Base-by-base conservation (phyloP, 2,329 filamentous ascomycete species). In the Calonectria crousiana region DNA sequence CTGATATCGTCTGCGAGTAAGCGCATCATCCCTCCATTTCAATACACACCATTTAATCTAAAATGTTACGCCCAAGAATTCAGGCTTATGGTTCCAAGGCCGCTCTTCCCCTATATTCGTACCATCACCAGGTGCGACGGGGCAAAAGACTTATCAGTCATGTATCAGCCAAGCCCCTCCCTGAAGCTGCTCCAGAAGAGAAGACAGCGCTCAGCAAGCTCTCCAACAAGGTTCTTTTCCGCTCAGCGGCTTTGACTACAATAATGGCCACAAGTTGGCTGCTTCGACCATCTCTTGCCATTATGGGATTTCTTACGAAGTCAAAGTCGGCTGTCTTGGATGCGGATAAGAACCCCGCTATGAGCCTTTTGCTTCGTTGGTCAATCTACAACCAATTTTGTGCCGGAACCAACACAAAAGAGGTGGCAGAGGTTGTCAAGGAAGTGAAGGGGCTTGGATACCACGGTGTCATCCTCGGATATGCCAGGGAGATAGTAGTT, bases 371-470 rank as follows among this genome's bases (percentile, higher is more conserved):
- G 4, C 78, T 90, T 14, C 84, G 87, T 53, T 81, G 84, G 64
- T 79, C 88, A 4, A 84, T 91, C 20, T 91, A 91, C 77, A 86
- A 90, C 72, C 90, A 91, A 60, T 91, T 91, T 81, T 91, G 89
- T 74, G 89, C 89, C 0, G 89, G 89, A 0, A 86, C 86, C 34
- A 90, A 87, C 67, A 84, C 85, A 51, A 69, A 73, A 1, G 89
- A 90, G 70, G 88, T 90, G 2, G 83, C 84, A 38, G 81, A 81
- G 6, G 88, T 86, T 0, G 85, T 89, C 30, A 79, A 82, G 3
- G 83, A 83, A 1, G 87, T 90, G 66, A 89, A 88, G 76, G 74
- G 76, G 0, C 80, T 90, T 26, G 90, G 89, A 20, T 91, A 87
- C 75, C 84, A 86, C 14, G 89, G 89, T 3, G 87, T 90, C 3